Evolutionary conservation across 2,329 filamentous ascomycete genomes (phyloP), one percentile per base, ranked within the genome.

Genomic region (Sclerotiophoma versabilis): DNA sequence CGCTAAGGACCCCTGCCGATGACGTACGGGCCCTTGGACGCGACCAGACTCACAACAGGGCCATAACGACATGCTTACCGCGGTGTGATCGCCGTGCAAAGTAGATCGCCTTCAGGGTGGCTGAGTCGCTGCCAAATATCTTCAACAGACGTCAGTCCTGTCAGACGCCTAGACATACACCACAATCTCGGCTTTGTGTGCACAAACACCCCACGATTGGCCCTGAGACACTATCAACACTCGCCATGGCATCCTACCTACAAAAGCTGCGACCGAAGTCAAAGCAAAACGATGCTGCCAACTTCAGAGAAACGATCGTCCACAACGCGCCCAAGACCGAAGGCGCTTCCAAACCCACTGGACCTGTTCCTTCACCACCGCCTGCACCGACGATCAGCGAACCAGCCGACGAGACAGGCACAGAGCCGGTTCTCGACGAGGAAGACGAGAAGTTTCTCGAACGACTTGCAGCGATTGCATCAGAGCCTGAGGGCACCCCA

Each of bases 371-470:
- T 26, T 45, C 39, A 27, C 51, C 59, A 8, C 62, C 64, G 8
- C 62, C 64, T 10, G 58, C 63, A 7, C 63, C 66, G 9, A 56
- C 65, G 14, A 59, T 68, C 37, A 57, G 59, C 43, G 64, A 68
- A 20, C 64, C 66, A 3, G 59, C 54, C 49, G 66, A 74, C 27
- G 66, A 74, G 36, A 62, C 62, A 23, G 64, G 62, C 30, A 59
- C 63, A 15, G 70, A 71, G 64, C 67, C 79, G 5, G 79, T 87
- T 2, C 69, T 87, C n/a, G 84, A 82, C 15, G 79, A 83, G n/a
- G 84, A 86, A 63, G 85, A 87, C 57, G 82, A 87, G 61, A 76
- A 79, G 46, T 87, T 86, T 61, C 71, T 87, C 27, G 75, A 79
- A 48, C 74, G 75, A 27, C 79, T 86, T 26, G 80, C 80, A 3